Base-by-base conservation (phyloP, 352 stramenopile genomes). In the Globisporangium yorkense region DNA sequence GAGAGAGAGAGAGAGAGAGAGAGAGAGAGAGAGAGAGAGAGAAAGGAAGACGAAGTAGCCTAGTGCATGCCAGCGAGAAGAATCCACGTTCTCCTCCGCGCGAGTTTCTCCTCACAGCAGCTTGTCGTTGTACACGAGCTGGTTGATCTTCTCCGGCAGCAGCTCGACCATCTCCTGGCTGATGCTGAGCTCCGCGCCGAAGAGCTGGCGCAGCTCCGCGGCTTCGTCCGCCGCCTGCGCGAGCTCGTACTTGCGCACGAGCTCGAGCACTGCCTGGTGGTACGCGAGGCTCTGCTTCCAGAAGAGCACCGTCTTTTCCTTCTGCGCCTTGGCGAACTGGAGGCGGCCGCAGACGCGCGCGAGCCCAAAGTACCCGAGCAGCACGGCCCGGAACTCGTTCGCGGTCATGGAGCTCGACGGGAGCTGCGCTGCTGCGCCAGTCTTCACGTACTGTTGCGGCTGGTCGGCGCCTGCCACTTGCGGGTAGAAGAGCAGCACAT, bases 141-240 rank as follows among this genome's bases (percentile, higher is more conserved):
- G 78, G 61, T 89, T 87, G 67, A 92, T 89, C 61, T 89, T 89
- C 59, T 89, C 79, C 0, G 81, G 81, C 39, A 92, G 61, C 43
- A 92, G 48, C 54, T 76, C 66, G 1, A 59, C 49, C 81, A 92
- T 92, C 37, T 92, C 81, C 8, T 59, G 45, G 44, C 74, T 87
- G 50, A 92, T 88, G 2, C 47, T 55, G 7, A 88, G 61, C 54
- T 92, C 81, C 0, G 67, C 75, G 18, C 73, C 63, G 35, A 87
- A 87, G 9, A 66, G 68, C 5, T 65, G 45, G 9, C 71, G 56
- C 35, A 90, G 40, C 13, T 63, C 50, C 4, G 49, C 27, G 1
- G 56, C 63, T 8, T 78, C 59, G 27, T 27, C 45, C 54, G 7
- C 33, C 64, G 15, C 13, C 13, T 70, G 50, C 45, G 68, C 50